Percentiles rank a stretch among this genome's conserved stretches.
Conservation (phyloP, 768 basidiomycete genomes). For the Lactarius hatsudake region DNA sequence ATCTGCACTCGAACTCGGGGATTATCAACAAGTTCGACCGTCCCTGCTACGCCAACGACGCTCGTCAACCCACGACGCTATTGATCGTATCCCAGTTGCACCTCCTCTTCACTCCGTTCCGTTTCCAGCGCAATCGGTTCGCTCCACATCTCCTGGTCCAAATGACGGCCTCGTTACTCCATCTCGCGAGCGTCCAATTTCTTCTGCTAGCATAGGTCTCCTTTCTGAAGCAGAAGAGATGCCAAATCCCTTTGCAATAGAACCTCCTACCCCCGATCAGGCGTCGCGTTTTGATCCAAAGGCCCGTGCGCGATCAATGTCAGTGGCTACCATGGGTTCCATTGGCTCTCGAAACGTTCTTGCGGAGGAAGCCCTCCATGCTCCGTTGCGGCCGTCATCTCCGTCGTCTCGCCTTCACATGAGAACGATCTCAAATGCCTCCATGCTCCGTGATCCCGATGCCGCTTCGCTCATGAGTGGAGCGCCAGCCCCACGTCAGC, state of each 20-base stretch:
- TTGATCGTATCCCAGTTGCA: constrained; percentile 42
- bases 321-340: constrained; percentile 48
- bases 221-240: constrained; percentile 40
- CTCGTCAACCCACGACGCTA: constrained; percentile 48
- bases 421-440: constrained; percentile 61
- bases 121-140: constrained; percentile 45
- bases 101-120: constrained; percentile 53
- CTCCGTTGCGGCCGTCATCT: constrained; percentile 55
- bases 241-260: constrained; percentile 37
- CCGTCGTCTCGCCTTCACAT: constrained; percentile 63
- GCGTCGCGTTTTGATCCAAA: constrained; percentile 47
- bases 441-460: constrained; percentile 60
- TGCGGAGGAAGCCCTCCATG: constrained; percentile 57
- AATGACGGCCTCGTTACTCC: constrained; percentile 31
- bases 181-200: constrained; percentile 46
- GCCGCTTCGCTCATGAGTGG: constrained; percentile 39
- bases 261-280: constrained; percentile 39
- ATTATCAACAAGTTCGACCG: constrained; percentile 40
- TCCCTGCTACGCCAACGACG: constrained; percentile 47
- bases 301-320: constrained; percentile 40
- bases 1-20: constrained; percentile 53
- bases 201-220: constrained; percentile 49
- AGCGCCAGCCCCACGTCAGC: constrained; percentile 23
- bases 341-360: constrained; percentile 36
- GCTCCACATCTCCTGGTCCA: constrained; percentile 37